A percentile compares a stretch with the other conserved stretches of the same genome.
phyloP scores from a whole-genome alignment of 2,329 filamentous ascomycete genomes.

The Talaromyces funiculosus region DNA sequence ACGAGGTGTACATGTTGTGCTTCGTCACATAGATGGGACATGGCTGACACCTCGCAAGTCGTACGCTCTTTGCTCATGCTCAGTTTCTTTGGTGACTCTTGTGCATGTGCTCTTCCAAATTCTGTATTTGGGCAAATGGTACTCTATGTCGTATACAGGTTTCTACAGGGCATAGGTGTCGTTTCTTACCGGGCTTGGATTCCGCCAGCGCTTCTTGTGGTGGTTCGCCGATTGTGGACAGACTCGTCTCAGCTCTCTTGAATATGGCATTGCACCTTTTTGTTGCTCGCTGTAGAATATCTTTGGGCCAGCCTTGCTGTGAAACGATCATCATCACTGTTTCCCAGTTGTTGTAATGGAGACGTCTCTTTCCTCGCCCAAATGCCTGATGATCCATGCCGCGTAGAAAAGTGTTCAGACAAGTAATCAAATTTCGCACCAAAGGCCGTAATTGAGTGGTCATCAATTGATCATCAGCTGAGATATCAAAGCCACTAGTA shows the following conservation, averaged over 20 bases:
- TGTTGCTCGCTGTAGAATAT: not conserved
- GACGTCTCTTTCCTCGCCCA: not conserved
- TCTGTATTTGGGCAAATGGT: not conserved
- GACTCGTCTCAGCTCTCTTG: not conserved
- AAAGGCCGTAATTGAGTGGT: not conserved
- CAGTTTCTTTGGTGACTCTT: not conserved
- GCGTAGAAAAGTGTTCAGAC: not conserved
- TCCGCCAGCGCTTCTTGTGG: not conserved
- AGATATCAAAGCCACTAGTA: not conserved
- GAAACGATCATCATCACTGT: conserved; percentile 1
- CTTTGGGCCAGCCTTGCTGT: not conserved
- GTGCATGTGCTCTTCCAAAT: not conserved
- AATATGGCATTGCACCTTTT: not conserved
- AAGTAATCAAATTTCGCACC: not conserved
- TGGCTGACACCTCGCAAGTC: no score
- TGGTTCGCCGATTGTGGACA: not conserved
- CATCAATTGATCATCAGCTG: not conserved
- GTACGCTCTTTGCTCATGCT: no score
- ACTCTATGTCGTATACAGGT: not conserved
- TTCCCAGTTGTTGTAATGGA: not conserved
- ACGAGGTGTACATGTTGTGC: no score
- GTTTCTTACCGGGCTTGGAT: not conserved
- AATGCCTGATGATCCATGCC: not conserved
- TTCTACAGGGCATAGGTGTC: not conserved
- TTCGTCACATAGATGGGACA: no score